phyloP scores from a whole-genome alignment of 768 basidiomycete species.

The Solioccasus polychromus region DNA sequence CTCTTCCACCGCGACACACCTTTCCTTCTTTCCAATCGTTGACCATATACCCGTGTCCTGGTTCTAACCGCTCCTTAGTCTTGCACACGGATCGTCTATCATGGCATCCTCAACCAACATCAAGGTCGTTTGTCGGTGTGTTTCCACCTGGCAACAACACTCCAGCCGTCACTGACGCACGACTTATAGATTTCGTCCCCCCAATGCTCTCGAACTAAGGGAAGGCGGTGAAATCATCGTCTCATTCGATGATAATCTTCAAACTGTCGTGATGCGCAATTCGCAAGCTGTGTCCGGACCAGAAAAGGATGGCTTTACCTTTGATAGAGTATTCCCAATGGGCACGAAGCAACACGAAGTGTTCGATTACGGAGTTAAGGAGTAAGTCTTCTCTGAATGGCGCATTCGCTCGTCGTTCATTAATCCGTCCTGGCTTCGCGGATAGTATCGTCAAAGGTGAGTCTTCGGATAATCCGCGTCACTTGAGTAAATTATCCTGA shows the following conservation, averaged over 20 bases:
- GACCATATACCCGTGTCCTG: constrained; percentile 17
- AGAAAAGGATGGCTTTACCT: constrained; percentile 97
- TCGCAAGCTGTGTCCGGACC: constrained; percentile 70
- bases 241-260: constrained; percentile 80
- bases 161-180: constrained; percentile 8
- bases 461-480: constrained; percentile 2
- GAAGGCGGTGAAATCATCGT: constrained; percentile 91
- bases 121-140: constrained; percentile 98
- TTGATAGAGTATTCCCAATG: constrained; percentile 95
- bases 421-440: constrained; percentile 13
- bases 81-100: constrained; percentile 36
- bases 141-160: constrained; percentile 14
- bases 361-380: constrained; percentile 98
- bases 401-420: constrained; percentile 9
- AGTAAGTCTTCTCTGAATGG: constrained; percentile 52
- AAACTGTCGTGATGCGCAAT: constrained; percentile 78
- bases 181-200: constrained; percentile 79
- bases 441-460: constrained; percentile 86
- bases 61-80: constrained; percentile 13
- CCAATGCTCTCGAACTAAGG: constrained; percentile 85
- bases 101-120: constrained; percentile 83
- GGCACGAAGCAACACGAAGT: constrained; percentile 88
- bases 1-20: constrained; percentile 21
- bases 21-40: constrained; percentile 1
- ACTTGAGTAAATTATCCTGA: constrained; percentile 1